Conservation (phyloP, 148 eudicot species). For the Rhododendron ovatum region DNA sequence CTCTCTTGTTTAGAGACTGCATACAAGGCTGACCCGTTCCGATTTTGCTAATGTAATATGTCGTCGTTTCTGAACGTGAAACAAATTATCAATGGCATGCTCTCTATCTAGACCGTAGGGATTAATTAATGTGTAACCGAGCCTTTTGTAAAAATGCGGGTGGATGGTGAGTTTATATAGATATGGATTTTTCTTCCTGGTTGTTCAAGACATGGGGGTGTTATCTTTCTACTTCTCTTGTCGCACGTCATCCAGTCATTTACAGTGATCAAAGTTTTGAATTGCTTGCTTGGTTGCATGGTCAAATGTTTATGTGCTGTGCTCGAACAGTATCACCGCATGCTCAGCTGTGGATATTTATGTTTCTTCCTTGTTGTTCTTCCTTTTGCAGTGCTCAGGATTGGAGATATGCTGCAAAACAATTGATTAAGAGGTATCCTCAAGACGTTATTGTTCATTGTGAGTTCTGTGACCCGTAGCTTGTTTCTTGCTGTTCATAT, state of each 20-base stretch:
- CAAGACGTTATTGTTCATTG: slow-evolving; percentile 70
- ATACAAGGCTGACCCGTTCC: not conserved
- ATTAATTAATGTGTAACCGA: too few species aligned
- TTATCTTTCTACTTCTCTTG: not conserved
- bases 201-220: too few species aligned
- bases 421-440: slow-evolving; percentile 73
- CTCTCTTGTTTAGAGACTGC: not conserved
- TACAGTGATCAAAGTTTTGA: not conserved
- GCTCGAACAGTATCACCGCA: not conserved
- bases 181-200: too few species aligned
- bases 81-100: not conserved
- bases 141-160: too few species aligned
- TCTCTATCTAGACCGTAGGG: too few species aligned
- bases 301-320: not conserved
- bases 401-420: slow-evolving; percentile 92
- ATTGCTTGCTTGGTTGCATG: not conserved
- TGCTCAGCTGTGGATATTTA: not conserved
- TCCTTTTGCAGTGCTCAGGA: slow-evolving; percentile 55
- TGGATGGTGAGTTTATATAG: too few species aligned
- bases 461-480: slow-evolving; percentile 28
- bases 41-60: not conserved
- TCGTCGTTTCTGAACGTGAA: not conserved
- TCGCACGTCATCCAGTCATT: not conserved
- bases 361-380: not conserved
- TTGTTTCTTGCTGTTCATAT: not conserved